A percentile compares a stretch with the other conserved stretches of the same genome.
These are phyloP conservation scores for Lepiota subincarnata DNA, from an alignment of 768 basidiomycete species.

Conservation along the genomic window DNA sequence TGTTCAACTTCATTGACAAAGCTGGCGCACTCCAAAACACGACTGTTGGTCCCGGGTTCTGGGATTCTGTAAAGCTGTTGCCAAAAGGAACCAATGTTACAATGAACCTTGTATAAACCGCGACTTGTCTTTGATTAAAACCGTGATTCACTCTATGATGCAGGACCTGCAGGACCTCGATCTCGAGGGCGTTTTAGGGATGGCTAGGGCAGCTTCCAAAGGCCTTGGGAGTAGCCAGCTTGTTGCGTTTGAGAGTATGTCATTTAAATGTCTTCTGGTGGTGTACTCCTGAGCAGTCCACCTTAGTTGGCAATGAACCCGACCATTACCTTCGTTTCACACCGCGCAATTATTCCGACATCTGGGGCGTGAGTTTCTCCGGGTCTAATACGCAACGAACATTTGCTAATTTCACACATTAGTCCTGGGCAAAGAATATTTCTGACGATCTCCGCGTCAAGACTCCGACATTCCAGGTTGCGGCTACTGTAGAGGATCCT, in stretches of 20 bases:
- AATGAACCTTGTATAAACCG: conserved; percentile 36
- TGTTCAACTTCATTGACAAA: conserved; percentile 42
- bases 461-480: conserved; percentile 43
- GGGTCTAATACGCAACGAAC: not conserved
- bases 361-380: conserved; percentile 36
- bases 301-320: conserved; percentile 50
- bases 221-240: conserved; percentile 35
- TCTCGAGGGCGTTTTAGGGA: conserved; percentile 36
- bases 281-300: not conserved
- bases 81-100: conserved; percentile 44
- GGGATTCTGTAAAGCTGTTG: conserved; percentile 41
- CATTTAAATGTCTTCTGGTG: not conserved
- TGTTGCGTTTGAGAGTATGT: conserved; percentile 41
- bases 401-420: not conserved
- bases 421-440: conserved; percentile 50
- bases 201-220: conserved; percentile 38
- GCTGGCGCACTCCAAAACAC: conserved; percentile 43
- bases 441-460: conserved; percentile 23
- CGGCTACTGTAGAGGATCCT: conserved; percentile 46
- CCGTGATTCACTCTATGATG: not conserved
- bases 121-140: not conserved
- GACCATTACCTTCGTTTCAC: conserved; percentile 45
- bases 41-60: conserved; percentile 47
- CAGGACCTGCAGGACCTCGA: conserved; percentile 44
- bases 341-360: conserved; percentile 38